phyloP scores from a whole-genome alignment of 441 rosid species.

The Erodium chrysanthum region DNA sequence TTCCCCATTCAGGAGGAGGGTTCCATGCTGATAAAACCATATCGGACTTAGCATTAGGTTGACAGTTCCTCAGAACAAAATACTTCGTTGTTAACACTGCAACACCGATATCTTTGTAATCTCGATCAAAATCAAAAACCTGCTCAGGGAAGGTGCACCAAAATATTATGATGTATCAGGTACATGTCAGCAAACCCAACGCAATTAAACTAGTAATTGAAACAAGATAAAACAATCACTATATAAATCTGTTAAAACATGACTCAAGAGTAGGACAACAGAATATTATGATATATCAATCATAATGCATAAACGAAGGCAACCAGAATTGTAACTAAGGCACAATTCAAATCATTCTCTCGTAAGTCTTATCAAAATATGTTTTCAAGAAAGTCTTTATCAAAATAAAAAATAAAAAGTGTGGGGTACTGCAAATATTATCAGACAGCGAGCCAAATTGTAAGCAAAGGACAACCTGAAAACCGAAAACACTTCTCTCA shows the following conservation, averaged over 20 bases:
- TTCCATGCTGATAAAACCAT: constrained; percentile 94
- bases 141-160: constrained; percentile 22
- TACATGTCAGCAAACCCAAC: constrained; percentile 12
- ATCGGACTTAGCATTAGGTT: constrained; percentile 71
- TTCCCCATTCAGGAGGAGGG: constrained; percentile 97
- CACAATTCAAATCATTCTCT: not conserved
- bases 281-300: not conserved
- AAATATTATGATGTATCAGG: constrained; percentile 14
- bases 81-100: constrained; percentile 79
- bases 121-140: constrained; percentile 95
- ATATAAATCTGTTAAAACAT: not conserved
- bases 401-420: too few species aligned
- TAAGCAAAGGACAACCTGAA: not conserved
- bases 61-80: constrained; percentile 73
- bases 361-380: not conserved
- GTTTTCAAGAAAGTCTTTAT: too few species aligned
- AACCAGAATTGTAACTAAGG: not conserved
- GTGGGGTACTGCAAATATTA: not conserved
- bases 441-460: not conserved
- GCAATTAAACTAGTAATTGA: constrained; percentile 9
- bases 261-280: not conserved
- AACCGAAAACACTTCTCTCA: not conserved
- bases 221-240: not conserved
- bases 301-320: not conserved
- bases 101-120: constrained; percentile 85